phyloP scores from a whole-genome alignment of 371 early-diverging fungal species.

The Rhizopus delemar region DNA sequence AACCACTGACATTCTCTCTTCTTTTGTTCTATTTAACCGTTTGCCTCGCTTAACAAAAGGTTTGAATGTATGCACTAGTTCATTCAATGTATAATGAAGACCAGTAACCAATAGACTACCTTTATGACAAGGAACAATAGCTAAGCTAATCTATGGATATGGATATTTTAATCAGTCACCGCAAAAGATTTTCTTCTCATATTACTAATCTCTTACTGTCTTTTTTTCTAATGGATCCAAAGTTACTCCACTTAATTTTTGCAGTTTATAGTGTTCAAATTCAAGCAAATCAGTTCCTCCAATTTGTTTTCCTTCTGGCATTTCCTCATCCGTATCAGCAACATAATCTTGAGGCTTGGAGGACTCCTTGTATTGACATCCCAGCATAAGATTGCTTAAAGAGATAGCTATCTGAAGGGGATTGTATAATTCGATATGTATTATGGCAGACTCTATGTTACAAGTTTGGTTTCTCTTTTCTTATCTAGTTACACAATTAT shows the following conservation, averaged over 20 bases:
- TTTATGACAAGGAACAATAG: constrained; percentile 71
- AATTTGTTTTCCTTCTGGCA: constrained; percentile 33
- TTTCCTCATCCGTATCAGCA: constrained; percentile 9
- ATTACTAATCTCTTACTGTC: constrained; percentile 31
- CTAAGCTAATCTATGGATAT: constrained; percentile 63
- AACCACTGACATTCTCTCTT: constrained; percentile 52
- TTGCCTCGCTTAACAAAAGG: constrained; percentile 71
- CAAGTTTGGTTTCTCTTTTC: background rate
- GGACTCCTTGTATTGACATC: constrained; percentile 57
- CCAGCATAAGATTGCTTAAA: constrained; percentile 63
- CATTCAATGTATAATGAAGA: constrained; percentile 76
- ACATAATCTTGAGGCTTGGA: constrained; percentile 19
- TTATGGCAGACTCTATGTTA: constrained; percentile 65
- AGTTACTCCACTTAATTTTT: constrained; percentile 48
- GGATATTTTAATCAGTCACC: background rate
- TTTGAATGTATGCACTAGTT: constrained; percentile 69
- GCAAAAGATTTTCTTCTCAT: background rate
- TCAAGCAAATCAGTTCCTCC: constrained; percentile 29
- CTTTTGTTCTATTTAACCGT: constrained; percentile 75
- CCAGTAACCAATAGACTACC: constrained; percentile 78
- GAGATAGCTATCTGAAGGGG: constrained; percentile 65
- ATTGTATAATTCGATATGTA: constrained; percentile 63
- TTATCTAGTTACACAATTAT: background rate
- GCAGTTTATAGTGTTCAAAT: constrained; percentile 55
- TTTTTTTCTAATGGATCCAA: constrained; percentile 58